Base-by-base conservation (phyloP, 305 asterid genomes). In the Rubia tinctorum region DNA sequence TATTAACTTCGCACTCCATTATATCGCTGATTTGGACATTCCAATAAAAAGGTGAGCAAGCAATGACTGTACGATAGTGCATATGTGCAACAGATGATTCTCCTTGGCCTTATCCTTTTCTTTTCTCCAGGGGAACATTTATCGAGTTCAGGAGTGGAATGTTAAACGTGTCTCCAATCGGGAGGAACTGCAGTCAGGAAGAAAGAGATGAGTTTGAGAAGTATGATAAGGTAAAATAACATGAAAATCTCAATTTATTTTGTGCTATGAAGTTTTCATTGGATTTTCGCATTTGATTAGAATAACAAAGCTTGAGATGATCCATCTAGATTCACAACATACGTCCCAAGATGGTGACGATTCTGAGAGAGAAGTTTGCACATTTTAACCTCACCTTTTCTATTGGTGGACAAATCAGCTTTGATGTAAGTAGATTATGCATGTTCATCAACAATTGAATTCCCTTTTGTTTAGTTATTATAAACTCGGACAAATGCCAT, bases 151-250 rank as follows among this genome's bases (percentile, higher is more conserved):
- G 99, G 71, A 95, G 92, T 81, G 99, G 99, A 76, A 92, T 95
- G 99, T 82, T 95, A 77, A 95, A 95, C 76, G 95, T 95, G 55
- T 95, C 97, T n/a, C 99, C 99, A 67, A 95, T 95, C 34, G 99
- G 99, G 71, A 86, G 99, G 82, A 95, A 92, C 85, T 95, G 99
- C 85, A 95, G 98, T 72, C 99, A 92, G 82, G 99, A 90, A 84
- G 98, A 95, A 79, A 79, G 99, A 73, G 98, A 88, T 30, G 97
- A 90, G 84, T 95, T 95, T 63, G 99, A 95, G 75, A 84, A 89
- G 79, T 95, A 92, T 82, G 98, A 95, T 81, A 95, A 95, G 99
- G 99, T 94, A 88, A 45, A 12, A 17, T 8, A 53, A 13, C 1
- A 56, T 72, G 56, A 43, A 58, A 44, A 67, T 27, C 13, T 2